Base-by-base conservation (phyloP, 2,329 filamentous ascomycete species). In the Eutypa lata region DNA sequence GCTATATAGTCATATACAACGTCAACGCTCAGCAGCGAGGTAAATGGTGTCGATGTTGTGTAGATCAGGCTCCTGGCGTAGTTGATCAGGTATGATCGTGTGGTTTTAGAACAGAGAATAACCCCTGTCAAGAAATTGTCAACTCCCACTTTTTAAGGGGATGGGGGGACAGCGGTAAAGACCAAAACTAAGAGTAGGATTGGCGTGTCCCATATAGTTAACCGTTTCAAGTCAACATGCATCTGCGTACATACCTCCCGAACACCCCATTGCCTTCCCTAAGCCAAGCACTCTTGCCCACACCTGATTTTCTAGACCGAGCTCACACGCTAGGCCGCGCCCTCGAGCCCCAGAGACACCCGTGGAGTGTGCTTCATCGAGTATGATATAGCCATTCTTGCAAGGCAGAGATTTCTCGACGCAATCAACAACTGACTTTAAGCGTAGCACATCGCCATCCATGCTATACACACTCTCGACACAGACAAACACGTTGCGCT, bases 381-480 rank as follows among this genome's bases (percentile, higher is more conserved):
- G 78, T 10, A 89, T 75, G 4, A 89, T 70, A 52, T 86, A 75
- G 0, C 79, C 82, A 46, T 89, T 89, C 0, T 76, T 76, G 0
- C 55, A 54, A 0, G 85, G 82, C 0, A 91, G 69, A 0, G 79
- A 61, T 1, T 71, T 67, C 40, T 87, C 77, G 0, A 88, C 78
- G 4, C 81, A 72, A 0, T 76, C 67, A 1, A 88, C 76, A 18
- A 92, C 80, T 6, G 83, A 77, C 11, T 64, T 61, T 11, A 94
- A 71, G 0, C 86, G 87, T 0, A 82, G 82, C 18, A 90, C 71
- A 59, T 92, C 88, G 0, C 90, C 90, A 50, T 93, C 89, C 90
- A 94, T 94, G 66, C 88, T 91, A 67, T 94, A 93, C 0, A 91
- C 74, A 0, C 80, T 82, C 59, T 91, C 88, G 0, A 90, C 76